Conservation (phyloP, 495 filamentous ascomycete species). For the Hypoxylon rickii region DNA sequence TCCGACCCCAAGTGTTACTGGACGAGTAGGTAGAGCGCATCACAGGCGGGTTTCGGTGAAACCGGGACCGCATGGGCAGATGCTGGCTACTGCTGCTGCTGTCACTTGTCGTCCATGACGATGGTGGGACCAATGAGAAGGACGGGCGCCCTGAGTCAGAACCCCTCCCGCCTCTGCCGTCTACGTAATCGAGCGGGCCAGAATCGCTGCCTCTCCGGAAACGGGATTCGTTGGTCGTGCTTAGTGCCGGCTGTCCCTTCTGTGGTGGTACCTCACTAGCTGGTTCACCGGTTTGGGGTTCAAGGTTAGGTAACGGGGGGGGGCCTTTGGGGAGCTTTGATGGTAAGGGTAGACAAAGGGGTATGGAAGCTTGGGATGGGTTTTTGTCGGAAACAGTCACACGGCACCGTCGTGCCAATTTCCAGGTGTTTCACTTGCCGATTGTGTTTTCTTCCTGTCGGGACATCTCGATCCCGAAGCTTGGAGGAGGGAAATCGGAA, state of each 20-base stretch:
- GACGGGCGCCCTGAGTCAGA: background rate
- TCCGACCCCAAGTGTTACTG: background rate
- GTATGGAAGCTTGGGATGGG: too few relatives aligned
- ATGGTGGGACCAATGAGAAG: constrained; percentile 16
- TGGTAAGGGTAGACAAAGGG: background rate
- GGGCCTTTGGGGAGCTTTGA: constrained; percentile 1
- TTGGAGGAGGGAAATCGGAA: constrained; percentile 1
- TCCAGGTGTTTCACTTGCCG: constrained; percentile 35
- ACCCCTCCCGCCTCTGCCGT: constrained; percentile 12
- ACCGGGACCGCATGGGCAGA: constrained; percentile 10
- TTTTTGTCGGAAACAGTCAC: constrained; percentile 11
- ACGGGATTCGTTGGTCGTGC: too few relatives aligned
- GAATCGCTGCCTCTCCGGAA: background rate
- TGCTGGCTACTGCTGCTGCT: background rate
- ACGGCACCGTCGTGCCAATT: constrained; percentile 26
- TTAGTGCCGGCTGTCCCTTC: background rate
- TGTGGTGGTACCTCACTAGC: background rate
- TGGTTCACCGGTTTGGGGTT: background rate
- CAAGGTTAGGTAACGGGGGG: background rate
- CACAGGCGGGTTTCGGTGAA: constrained; percentile 24
- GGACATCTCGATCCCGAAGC: constrained; percentile 2
- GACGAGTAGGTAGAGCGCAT: too few relatives aligned
- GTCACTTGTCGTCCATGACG: constrained; percentile 10
- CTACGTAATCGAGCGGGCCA: constrained; percentile 22
- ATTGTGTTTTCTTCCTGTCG: constrained; percentile 17